A percentile compares a stretch with the other conserved stretches of the same genome.
phyloP scores from a whole-genome alignment of 495 filamentous ascomycete species.

The Jackrogersella minutella region DNA sequence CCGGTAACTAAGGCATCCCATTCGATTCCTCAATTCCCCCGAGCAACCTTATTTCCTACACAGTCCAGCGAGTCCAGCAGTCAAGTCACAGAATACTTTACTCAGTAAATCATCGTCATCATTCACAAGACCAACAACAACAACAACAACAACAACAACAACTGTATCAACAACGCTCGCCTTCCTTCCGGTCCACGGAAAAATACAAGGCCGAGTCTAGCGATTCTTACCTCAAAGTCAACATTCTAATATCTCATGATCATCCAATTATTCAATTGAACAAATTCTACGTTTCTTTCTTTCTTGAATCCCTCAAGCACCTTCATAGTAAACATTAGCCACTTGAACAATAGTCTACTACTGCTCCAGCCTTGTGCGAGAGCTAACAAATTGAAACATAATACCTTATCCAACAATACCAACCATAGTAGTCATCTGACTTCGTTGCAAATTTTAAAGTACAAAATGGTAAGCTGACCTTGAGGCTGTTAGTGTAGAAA shows the following conservation, averaged over 20 bases:
- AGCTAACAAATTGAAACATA: neutral
- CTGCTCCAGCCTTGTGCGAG: neutral
- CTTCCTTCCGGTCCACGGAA: neutral
- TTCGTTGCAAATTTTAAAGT: constrained; percentile 5
- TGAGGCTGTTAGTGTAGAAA: neutral
- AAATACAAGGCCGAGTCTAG: neutral
- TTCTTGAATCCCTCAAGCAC: neutral
- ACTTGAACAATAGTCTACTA: neutral
- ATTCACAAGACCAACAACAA: constrained; percentile 2
- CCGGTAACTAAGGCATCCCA: too few relatives aligned
- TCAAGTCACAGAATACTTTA: too few relatives aligned
- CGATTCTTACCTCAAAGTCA: neutral
- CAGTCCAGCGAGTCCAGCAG: too few relatives aligned
- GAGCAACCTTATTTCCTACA: too few relatives aligned
- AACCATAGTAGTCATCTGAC: constrained; percentile 6
- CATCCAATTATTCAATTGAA: neutral
- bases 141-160: too few relatives aligned
- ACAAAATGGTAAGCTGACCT: constrained; percentile 29
- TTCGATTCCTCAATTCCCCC: constrained; percentile 9
- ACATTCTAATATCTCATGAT: neutral
- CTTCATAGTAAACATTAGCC: constrained; percentile 3
- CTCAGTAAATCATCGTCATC: constrained; percentile 10
- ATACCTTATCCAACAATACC: too few relatives aligned
- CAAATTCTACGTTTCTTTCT: neutral
- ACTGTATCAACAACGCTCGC: neutral